These are phyloP conservation scores for Sclerotinia subarctica DNA, from an alignment of 2,329 filamentous ascomycete species.

Conservation along the genomic window DNA sequence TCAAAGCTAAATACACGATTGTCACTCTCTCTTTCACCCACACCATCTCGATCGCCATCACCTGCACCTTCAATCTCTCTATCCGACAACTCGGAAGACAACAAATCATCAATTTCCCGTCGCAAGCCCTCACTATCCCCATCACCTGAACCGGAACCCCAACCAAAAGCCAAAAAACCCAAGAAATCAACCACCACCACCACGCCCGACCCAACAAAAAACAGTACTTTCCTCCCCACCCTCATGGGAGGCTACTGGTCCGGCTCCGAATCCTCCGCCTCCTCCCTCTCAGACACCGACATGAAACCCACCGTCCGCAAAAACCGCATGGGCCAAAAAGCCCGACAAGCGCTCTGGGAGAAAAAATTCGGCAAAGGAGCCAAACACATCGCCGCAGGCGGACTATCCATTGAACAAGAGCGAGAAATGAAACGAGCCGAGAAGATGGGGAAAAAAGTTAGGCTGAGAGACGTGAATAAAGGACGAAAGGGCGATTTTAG, in stretches of 20 bases:
- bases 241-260: conserved; percentile 79
- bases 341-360: conserved; percentile 75
- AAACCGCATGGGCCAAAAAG: conserved; percentile 72
- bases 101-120: background rate
- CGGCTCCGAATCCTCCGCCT: conserved; percentile 63
- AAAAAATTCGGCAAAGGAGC: conserved; percentile 73
- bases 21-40: conserved; percentile 29
- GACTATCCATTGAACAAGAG: conserved; percentile 12
- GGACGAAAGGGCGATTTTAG: conserved; percentile 20
- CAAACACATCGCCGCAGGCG: conserved; percentile 37
- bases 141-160: conserved; percentile 23
- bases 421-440: conserved; percentile 40
- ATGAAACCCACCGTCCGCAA: conserved; percentile 59
- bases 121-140: conserved; percentile 14
- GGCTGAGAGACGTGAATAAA: conserved; percentile 11
- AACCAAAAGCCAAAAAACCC: conserved; percentile 26
- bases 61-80: conserved; percentile 7
- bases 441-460: conserved; percentile 34
- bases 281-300: conserved; percentile 59
- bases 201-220: conserved; percentile 20
- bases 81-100: conserved; percentile 20
- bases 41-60: conserved; percentile 26
- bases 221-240: conserved; percentile 67
- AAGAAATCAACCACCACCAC: conserved; percentile 23
- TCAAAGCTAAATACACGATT: conserved; percentile 22